These are phyloP conservation scores for Aspergillus jensenii DNA, from an alignment of 2,329 filamentous ascomycete genomes.

Conservation along the genomic window DNA sequence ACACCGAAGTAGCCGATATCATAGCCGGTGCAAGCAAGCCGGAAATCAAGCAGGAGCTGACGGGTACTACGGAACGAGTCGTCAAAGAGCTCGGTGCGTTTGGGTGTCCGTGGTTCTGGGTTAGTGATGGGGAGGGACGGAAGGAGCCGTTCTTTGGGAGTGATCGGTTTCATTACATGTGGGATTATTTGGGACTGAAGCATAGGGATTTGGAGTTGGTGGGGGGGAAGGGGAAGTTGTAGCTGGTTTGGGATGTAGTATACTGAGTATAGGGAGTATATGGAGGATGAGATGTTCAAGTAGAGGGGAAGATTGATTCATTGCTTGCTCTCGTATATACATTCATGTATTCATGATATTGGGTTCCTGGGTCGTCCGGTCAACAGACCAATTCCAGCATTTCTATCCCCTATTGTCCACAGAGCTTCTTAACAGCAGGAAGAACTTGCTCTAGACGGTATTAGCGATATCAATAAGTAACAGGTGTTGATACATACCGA, in stretches of 20 bases:
- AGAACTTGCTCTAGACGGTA: background rate
- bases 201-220: constrained; percentile 31
- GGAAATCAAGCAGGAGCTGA: constrained; percentile 55
- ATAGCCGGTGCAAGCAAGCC: constrained; percentile 52
- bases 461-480: background rate
- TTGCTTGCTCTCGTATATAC: too few relatives aligned
- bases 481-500: background rate
- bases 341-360: too few relatives aligned
- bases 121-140: constrained; percentile 51
- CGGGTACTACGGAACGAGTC: constrained; percentile 60
- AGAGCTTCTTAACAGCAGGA: background rate
- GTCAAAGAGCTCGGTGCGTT: constrained; percentile 65
- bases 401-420: background rate
- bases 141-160: constrained; percentile 75
- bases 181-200: constrained; percentile 60
- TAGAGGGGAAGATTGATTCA: too few relatives aligned
- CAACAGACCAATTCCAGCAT: too few relatives aligned
- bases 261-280: too few relatives aligned
- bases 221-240: background rate
- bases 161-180: constrained; percentile 66
- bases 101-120: constrained; percentile 75
- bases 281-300: too few relatives aligned
- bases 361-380: too few relatives aligned
- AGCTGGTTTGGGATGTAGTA: background rate
- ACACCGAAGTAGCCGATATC: constrained; percentile 55